Percentiles rank a stretch among this genome's conserved stretches.
Evolutionary conservation across 2,329 filamentous ascomycete species (phyloP).

Genomic region (Lasiodiplodia citricola): DNA sequence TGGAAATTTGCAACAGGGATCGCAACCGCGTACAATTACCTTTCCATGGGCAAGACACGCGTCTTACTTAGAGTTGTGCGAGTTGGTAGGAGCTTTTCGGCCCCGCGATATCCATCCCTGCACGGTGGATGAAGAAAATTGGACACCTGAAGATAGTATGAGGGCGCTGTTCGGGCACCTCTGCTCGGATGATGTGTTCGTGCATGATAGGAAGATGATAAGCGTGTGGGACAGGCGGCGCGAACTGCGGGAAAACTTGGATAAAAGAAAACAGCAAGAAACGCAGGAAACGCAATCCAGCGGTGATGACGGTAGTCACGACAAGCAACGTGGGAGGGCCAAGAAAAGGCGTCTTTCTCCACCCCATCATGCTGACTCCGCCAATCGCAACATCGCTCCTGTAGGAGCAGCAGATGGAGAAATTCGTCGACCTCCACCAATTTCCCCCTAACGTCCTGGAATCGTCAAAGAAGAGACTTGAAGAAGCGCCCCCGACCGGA

Average conservation of each 20-base stretch:
- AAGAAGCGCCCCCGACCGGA: not conserved
- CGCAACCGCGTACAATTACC: slow-evolving; percentile 40
- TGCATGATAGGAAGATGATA: slow-evolving; percentile 69
- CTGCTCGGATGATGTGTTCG: slow-evolving; percentile 67
- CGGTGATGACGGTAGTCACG: not conserved
- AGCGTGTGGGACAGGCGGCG: slow-evolving; percentile 8
- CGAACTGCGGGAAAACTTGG: not conserved
- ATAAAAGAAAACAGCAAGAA: slow-evolving; percentile 12
- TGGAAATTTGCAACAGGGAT: not conserved
- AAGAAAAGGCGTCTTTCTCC: not conserved
- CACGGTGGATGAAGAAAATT: slow-evolving; percentile 66
- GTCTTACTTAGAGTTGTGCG: slow-evolving; percentile 78
- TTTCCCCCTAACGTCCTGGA: not conserved
- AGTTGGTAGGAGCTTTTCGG: slow-evolving; percentile 69
- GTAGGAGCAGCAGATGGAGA: not conserved
- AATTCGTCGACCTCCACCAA: not conserved
- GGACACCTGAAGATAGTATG: slow-evolving; percentile 70
- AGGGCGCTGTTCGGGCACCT: slow-evolving; percentile 71
- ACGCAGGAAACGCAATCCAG: slow-evolving; percentile 6
- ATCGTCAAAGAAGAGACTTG: not conserved
- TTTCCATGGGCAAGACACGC: slow-evolving; percentile 94
- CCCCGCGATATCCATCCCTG: slow-evolving; percentile 84
- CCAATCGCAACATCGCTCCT: not conserved
- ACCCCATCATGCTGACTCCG: not conserved
- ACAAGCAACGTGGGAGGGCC: no score